These are phyloP conservation scores for Alternaria sp. DNA, from an alignment of 2,329 filamentous ascomycete genomes.

Conservation along the genomic window DNA sequence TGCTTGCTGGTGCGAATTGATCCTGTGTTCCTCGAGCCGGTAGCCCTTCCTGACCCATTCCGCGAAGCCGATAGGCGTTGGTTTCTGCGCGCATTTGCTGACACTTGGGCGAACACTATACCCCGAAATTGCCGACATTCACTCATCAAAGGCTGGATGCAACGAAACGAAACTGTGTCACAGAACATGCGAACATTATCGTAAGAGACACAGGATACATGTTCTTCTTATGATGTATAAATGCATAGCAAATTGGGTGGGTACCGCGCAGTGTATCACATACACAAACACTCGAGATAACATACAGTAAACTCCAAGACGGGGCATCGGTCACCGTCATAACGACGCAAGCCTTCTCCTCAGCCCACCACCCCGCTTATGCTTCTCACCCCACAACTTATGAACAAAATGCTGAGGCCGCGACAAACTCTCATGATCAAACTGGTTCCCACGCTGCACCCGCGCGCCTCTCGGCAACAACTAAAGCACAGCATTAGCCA, in stretches of 20 bases:
- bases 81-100: neutral
- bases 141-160: neutral
- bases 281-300: neutral
- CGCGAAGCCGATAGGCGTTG: neutral
- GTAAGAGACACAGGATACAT: neutral
- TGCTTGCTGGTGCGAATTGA: neutral
- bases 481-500: neutral
- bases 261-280: neutral
- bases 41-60: neutral
- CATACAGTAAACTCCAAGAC: neutral
- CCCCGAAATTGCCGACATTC: neutral
- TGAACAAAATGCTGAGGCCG: neutral
- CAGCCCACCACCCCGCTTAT: neutral
- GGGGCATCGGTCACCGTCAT: neutral
- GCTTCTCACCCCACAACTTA: neutral
- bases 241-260: neutral
- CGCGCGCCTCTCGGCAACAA: neutral
- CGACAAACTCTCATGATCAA: neutral
- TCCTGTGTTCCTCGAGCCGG: neutral
- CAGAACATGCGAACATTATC: neutral
- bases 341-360: neutral
- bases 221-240: neutral
- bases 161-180: neutral
- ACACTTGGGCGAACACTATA: neutral
- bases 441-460: neutral